Base-by-base conservation (phyloP, 768 basidiomycete genomes). In the Suillus bovinus region DNA sequence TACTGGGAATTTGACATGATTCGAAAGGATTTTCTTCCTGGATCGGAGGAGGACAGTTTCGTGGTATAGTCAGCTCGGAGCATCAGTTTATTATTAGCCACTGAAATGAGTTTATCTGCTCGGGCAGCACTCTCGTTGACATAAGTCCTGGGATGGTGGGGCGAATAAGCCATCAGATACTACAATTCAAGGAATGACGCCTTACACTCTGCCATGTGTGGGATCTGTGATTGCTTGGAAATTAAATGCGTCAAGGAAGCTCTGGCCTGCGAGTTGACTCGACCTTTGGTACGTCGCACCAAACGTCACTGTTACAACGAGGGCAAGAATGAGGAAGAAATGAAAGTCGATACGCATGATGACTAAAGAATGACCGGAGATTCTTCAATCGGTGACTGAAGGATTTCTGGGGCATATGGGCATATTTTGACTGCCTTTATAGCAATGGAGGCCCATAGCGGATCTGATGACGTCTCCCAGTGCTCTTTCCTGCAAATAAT, bases 71-170 rank as follows among this genome's bases (percentile, higher is more conserved):
- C 78, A 4, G 76, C 72, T 1, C 74, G 68, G 24, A 79, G 60
- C 16, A 67, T 72, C 16, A 78, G 69, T 4, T 66, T 63, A 64
- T 83, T 76, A 17, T 78, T 80, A 17, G 78, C 79, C 4, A 86
- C 78, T 63, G 77, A 87, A 3, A 86, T 88, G 55, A 91, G 69
- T 66, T 89, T 88, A 55, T 80, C 70, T 14, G 75, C 72, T 29
- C 77, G 63, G 0, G 89, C 88, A 0, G 84, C 85, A 2, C 72
- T 70, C 60, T 80, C 72, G 63, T 69, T 65, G 60, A 84, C 79
- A 61, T 84, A 84, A 62, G 79, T 77, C 41, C 79, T 82, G 54
- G 42, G 2, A 24, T 36, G 42, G 29, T 29, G 24, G 13, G 64
- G 5, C 8, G 17, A 56, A 56, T 56, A 9, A 58, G 20, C 29